Evolutionary conservation across 257 asterid genomes (phyloP), one percentile per base, ranked within the genome.

Genomic region (Gentiana straminea): DNA sequence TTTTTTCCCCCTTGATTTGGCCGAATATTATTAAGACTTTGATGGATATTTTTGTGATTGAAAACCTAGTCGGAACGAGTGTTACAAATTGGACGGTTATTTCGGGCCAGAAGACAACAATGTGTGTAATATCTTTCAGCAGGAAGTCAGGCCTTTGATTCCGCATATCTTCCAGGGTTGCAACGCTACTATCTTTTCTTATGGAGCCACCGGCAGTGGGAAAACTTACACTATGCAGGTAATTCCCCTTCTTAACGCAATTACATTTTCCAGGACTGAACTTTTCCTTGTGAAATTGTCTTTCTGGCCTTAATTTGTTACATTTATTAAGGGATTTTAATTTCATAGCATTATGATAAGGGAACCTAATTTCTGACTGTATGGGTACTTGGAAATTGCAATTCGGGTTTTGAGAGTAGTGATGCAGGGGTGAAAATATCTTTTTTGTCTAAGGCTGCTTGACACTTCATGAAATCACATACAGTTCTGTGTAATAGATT

Each of bases 151-250:
- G 81, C 93, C 89, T 54, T 66, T 91, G 77, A 81, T 91, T 70
- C 93, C 88, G 1, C 78, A 88, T 44, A 13, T 87, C 8, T 81
- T 91, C 67, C 72, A 78, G 57, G 96, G 98, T 5, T 68, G 47
- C 46, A 87, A 91, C 51, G 86, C 91, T 9, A 87, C 98, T 2
- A 73, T 87, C 39, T 91, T 91, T 62, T 95, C 96, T 52, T 87
- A 91, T 67, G 98, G 98, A 7, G 98, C 98, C 36, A 87, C 98
- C 4, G 98, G 98, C 2, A 91, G 98, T 68, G 98, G 98, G 35
- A 91, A 90, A 51, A 90, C 96, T 34, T 82, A 75, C 71, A 87
- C 96, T 4, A 82, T 91, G 94, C 98, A 91, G 98, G 98, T 90
- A 62, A 36, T 11, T 33, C 55, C 58, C 69, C 51, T 59, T 46